These are phyloP conservation scores for Phytophthora multivora DNA, from an alignment of 352 stramenopile species.

Conservation along the genomic window DNA sequence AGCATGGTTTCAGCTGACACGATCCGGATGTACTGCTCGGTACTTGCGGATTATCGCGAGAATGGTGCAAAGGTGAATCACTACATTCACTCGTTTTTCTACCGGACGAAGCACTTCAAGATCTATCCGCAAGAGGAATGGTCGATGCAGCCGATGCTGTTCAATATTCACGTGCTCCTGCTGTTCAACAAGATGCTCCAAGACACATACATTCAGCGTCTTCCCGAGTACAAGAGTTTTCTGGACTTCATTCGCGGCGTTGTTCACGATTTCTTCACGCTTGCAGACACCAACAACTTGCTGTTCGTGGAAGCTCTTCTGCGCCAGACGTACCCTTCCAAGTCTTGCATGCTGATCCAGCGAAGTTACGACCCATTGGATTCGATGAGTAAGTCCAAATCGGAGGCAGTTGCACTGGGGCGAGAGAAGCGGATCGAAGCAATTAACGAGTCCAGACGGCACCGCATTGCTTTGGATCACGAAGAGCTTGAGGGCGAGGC, in stretches of 20 bases:
- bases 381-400: constrained; percentile 63
- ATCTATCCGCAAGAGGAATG: constrained; percentile 74
- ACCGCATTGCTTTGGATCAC: constrained; percentile 73
- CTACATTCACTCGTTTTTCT: constrained; percentile 90
- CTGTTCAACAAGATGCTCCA: constrained; percentile 89
- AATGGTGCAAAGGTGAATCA: constrained; percentile 88
- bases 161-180: constrained; percentile 81
- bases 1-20: constrained; percentile 82
- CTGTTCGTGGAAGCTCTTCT: constrained; percentile 80
- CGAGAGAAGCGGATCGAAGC: constrained; percentile 58
- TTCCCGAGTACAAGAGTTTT: constrained; percentile 67
- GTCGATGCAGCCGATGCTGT: constrained; percentile 88
- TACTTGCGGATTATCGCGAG: constrained; percentile 71
- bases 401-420: constrained; percentile 65
- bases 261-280: constrained; percentile 78
- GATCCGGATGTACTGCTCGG: constrained; percentile 83
- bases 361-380: constrained; percentile 75
- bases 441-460: constrained; percentile 68
- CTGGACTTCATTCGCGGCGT: constrained; percentile 82
- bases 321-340: constrained; percentile 70
- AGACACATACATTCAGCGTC: constrained; percentile 64
- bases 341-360: constrained; percentile 76
- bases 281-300: constrained; percentile 81
- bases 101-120: constrained; percentile 82
- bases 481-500: constrained; percentile 82